Evolutionary conservation across 257 asterid species (phyloP).

Genomic region (Petrea volubilis): DNA sequence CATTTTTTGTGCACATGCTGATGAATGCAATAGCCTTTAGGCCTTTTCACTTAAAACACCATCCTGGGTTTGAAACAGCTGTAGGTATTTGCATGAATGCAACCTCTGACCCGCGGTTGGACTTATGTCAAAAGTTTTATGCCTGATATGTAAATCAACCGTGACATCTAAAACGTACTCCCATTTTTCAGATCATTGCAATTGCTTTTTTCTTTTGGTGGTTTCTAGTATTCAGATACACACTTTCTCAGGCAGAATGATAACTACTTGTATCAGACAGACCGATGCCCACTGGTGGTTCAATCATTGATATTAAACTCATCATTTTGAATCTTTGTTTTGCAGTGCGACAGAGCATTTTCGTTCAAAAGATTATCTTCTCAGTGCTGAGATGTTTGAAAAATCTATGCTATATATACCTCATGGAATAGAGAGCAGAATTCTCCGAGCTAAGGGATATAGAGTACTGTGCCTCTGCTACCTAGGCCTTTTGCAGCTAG

Average conservation of each 20-base stretch:
- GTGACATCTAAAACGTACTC: neutral
- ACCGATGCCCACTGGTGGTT: neutral
- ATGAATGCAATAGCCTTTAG: slow-evolving; percentile 3
- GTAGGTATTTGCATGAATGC: slow-evolving; percentile 6
- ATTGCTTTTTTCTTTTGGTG: neutral
- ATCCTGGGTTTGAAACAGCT: neutral
- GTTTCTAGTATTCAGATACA: neutral
- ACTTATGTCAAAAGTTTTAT: neutral
- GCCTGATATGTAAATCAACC: neutral
- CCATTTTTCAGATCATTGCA: neutral
- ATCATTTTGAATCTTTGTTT: slow-evolving; percentile 17
- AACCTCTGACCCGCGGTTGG: slow-evolving; percentile 9
- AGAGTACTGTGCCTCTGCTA: slow-evolving; percentile 89
- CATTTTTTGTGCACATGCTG: neutral
- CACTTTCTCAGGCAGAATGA: neutral
- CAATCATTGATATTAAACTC: slow-evolving; percentile 12
- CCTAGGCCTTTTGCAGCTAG: slow-evolving; percentile 80
- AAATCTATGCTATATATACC: slow-evolving; percentile 85
- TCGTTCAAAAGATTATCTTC: slow-evolving; percentile 73
- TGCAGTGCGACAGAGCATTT: slow-evolving; percentile 88
- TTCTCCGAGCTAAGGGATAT: slow-evolving; percentile 86
- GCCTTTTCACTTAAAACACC: neutral
- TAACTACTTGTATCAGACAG: neutral
- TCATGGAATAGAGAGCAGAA: slow-evolving; percentile 72
- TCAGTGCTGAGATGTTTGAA: slow-evolving; percentile 88